phyloP scores from a whole-genome alignment of 345 rosid genomes.

The Eutrema japonicum region DNA sequence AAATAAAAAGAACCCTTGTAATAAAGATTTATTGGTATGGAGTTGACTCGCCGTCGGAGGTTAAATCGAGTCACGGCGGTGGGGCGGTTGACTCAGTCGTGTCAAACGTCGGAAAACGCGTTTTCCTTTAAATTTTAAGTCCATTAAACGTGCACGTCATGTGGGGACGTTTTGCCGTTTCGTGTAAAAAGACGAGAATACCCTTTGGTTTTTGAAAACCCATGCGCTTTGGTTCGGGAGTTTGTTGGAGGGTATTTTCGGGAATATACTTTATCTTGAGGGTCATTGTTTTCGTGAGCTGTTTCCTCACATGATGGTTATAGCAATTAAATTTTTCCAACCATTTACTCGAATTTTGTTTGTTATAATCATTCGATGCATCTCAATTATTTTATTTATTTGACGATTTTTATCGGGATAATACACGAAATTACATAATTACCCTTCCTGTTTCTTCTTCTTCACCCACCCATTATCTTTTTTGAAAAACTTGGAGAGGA shows the following conservation, averaged over 20 bases:
- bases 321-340: slow-evolving; percentile 47
- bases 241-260: slow-evolving; percentile 46
- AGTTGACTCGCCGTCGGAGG: slow-evolving; percentile 38
- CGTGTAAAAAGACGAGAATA: slow-evolving; percentile 36
- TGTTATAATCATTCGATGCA: slow-evolving; percentile 20
- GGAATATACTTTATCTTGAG: neutral
- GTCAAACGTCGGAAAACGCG: slow-evolving; percentile 49
- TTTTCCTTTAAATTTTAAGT: slow-evolving; percentile 21
- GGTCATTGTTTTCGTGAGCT: slow-evolving; percentile 55
- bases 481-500: slow-evolving; percentile 12
- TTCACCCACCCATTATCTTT: slow-evolving; percentile 2
- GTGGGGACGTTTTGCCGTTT: slow-evolving; percentile 34
- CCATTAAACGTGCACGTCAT: slow-evolving; percentile 37
- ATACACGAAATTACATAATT: slow-evolving; percentile 12
- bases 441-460: slow-evolving; percentile 12
- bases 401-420: neutral
- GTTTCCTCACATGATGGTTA: slow-evolving; percentile 50
- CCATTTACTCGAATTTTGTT: slow-evolving; percentile 7
- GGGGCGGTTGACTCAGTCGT: slow-evolving; percentile 36
- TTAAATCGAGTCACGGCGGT: slow-evolving; percentile 33
- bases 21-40: slow-evolving; percentile 17
- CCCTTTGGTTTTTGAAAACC: slow-evolving; percentile 26
- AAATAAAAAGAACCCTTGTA: neutral
- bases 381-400: slow-evolving; percentile 12
- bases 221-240: neutral